A percentile compares a stretch with the other conserved stretches of the same genome.
phyloP scores from a whole-genome alignment of 2,329 filamentous ascomycete species.

The Tolypocladium nubicola region DNA sequence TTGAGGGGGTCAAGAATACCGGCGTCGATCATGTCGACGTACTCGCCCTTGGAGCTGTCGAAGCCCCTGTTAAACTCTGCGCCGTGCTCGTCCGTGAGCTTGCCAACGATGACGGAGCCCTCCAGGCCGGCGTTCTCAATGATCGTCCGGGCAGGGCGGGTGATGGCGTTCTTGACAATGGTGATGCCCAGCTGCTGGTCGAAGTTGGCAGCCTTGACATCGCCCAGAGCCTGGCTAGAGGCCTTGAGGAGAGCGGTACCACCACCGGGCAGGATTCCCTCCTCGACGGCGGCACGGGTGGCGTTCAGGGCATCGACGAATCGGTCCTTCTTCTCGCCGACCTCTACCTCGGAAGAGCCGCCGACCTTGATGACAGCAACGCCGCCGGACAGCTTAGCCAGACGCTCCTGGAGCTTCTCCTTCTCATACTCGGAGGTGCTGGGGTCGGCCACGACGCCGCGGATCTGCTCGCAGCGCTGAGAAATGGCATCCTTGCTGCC shows the following conservation, averaged over 20 bases:
- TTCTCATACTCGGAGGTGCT: slow-evolving; percentile 98
- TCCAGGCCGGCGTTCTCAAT: slow-evolving; percentile 97
- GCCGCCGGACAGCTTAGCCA: slow-evolving; percentile 97
- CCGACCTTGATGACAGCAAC: slow-evolving; percentile 99
- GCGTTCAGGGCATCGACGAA: slow-evolving; percentile 98
- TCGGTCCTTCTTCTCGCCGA: slow-evolving; percentile 99
- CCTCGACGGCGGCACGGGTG: slow-evolving; percentile 94
- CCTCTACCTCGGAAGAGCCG: slow-evolving; percentile 94
- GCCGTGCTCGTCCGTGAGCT: slow-evolving; percentile 90
- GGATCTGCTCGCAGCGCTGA: slow-evolving; percentile 98
- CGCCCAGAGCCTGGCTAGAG: slow-evolving; percentile 72
- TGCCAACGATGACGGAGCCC: slow-evolving; percentile 92
- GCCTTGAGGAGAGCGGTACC: slow-evolving; percentile 98
- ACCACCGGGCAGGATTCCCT: slow-evolving; percentile 97
- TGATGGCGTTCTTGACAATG: slow-evolving; percentile 98
- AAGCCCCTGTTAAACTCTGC: slow-evolving; percentile 96
- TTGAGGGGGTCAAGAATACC: slow-evolving; percentile 99
- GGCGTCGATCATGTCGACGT: slow-evolving; percentile 93
- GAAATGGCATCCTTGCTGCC: slow-evolving; percentile 88
- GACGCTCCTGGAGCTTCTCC: slow-evolving; percentile 99
- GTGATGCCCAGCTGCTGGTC: slow-evolving; percentile 97
- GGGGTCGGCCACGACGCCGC: slow-evolving; percentile 88
- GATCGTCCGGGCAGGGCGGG: slow-evolving; percentile 84
- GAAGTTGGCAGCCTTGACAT: slow-evolving; percentile 87
- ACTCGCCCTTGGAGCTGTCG: slow-evolving; percentile 93